Evolutionary conservation across 106 monocot species (phyloP).

Genomic region (Alisma plantagoaquatica): DNA sequence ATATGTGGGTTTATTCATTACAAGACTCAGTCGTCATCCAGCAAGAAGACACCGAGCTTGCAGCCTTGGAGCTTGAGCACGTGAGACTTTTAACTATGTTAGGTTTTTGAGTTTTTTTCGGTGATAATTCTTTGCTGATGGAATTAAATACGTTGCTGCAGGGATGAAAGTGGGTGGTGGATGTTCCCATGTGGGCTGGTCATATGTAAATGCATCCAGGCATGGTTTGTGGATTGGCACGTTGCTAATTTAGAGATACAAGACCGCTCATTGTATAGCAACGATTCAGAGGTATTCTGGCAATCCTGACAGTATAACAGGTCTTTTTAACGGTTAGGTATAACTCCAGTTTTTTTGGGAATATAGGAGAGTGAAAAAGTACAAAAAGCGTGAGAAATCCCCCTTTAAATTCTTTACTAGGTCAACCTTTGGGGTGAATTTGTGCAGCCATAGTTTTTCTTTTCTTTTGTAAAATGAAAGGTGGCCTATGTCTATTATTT

Average conservation of each 20-base stretch:
- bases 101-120: too few relatives aligned
- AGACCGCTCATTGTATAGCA: conserved; percentile 91
- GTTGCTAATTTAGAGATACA: conserved; percentile 98
- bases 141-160: too few relatives aligned
- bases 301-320: conserved; percentile 66
- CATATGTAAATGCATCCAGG: conserved; percentile 81
- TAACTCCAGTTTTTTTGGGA: conserved; percentile 7
- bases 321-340: conserved; percentile 1
- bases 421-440: conserved; percentile 1
- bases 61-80: conserved; percentile 78
- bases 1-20: conserved; percentile 89
- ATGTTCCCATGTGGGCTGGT: conserved; percentile 59
- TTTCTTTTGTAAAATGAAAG: conserved; percentile 5
- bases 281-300: conserved; percentile 84
- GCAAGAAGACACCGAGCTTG: conserved; percentile 37
- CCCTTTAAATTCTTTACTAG: background rate
- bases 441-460: conserved; percentile 7
- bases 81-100: too few relatives aligned
- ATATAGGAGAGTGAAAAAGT: conserved; percentile 2
- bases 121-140: too few relatives aligned
- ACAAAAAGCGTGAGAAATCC: conserved; percentile 2
- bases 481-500: conserved; percentile 14
- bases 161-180: conserved; percentile 99
- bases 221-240: conserved; percentile 82
- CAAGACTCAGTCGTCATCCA: conserved; percentile 33